A percentile compares a stretch with the other conserved stretches of the same genome.
phyloP scores from a whole-genome alignment of 305 asterid species.

The Fraxinus sp. region DNA sequence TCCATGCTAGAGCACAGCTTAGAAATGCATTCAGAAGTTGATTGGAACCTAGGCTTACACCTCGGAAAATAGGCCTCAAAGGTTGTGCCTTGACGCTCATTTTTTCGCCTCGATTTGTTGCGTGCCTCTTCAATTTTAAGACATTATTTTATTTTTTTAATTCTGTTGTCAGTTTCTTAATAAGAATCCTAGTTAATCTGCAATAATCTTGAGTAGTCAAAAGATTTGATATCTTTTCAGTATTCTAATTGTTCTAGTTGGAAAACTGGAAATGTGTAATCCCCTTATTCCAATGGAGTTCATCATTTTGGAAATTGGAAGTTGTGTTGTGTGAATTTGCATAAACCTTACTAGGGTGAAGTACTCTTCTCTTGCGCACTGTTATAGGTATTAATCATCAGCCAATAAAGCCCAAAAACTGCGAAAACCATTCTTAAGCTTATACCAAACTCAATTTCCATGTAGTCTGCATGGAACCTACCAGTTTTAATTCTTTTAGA shows the following conservation, averaged over 20 bases:
- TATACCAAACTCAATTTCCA: background rate
- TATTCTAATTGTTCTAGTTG: background rate
- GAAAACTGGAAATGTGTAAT: background rate
- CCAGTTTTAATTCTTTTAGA: slow-evolving; percentile 1
- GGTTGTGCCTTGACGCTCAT: background rate
- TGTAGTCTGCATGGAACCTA: background rate
- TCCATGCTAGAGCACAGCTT: background rate
- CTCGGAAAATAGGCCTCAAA: background rate
- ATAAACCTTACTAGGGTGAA: background rate
- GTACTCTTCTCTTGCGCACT: background rate
- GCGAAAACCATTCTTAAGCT: background rate
- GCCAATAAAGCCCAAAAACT: background rate
- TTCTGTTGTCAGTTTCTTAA: background rate
- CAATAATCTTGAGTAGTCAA: background rate
- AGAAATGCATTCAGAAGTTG: background rate
- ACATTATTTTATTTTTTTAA: background rate
- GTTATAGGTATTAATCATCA: background rate
- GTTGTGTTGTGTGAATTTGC: background rate
- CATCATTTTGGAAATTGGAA: background rate
- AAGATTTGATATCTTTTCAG: background rate
- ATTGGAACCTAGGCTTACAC: background rate
- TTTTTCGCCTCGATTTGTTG: background rate
- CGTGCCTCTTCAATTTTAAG: background rate
- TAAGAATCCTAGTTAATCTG: background rate
- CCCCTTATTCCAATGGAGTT: background rate